Evolutionary conservation across 1,284 basidiomycete genomes (phyloP).

Genomic region (Xerocomus alliaceus): DNA sequence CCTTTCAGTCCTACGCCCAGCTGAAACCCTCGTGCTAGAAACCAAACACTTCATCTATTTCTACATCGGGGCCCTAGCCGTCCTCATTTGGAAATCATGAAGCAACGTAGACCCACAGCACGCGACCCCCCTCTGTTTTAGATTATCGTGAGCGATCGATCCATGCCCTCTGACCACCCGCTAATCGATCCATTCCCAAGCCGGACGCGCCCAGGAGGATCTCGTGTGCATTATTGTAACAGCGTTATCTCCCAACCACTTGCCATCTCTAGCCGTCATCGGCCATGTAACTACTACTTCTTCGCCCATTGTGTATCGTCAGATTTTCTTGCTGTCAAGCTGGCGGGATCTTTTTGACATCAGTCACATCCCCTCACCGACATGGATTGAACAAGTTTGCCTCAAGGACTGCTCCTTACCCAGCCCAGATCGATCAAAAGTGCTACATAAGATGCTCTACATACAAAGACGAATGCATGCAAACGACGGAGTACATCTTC

Average conservation of each 20-base stretch:
- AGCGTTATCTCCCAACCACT: too few species aligned
- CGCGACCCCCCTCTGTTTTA: conserved; percentile 22
- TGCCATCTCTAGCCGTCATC: conserved; percentile 16
- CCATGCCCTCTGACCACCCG: neutral
- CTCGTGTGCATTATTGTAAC: conserved; percentile 34
- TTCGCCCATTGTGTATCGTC: conserved; percentile 29
- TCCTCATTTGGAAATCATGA: conserved; percentile 95
- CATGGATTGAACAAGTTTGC: neutral
- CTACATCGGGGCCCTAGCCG: conserved; percentile 87
- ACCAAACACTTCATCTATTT: conserved; percentile 98
- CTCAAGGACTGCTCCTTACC: neutral
- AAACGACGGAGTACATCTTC: conserved; percentile 26
- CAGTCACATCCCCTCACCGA: neutral
- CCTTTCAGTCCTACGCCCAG: neutral
- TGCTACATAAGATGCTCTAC: conserved; percentile 1
- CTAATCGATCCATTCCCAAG: conserved; percentile 1
- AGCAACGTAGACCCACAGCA: conserved; percentile 17
- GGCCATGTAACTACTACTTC: conserved; percentile 33
- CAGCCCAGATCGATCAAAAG: conserved; percentile 3
- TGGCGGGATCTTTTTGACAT: neutral
- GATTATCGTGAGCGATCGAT: conserved; percentile 34
- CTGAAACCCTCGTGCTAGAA: conserved; percentile 57
- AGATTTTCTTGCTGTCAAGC: conserved; percentile 13
- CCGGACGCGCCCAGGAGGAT: conserved; percentile 29
- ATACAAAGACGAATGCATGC: conserved; percentile 37